phyloP scores from a whole-genome alignment of 495 filamentous ascomycete species.

The Cudoniella acicularis region DNA sequence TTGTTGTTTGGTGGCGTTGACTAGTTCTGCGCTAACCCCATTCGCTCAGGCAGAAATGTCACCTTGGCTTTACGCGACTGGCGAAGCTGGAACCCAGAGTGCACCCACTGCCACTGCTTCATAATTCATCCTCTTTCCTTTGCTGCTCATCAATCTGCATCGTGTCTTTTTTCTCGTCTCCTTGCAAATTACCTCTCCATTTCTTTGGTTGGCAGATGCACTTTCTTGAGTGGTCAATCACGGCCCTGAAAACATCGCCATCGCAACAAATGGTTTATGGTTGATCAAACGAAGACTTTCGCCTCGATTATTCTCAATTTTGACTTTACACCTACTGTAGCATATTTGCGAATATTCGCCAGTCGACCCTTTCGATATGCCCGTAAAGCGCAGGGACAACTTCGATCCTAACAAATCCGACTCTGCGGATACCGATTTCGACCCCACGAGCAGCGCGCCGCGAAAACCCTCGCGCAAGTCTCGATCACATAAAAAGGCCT shows the following conservation, averaged over 20 bases:
- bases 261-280: constrained; percentile 17
- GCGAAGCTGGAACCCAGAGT: neutral
- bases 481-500: constrained; percentile 36
- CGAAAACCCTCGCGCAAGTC: constrained; percentile 36
- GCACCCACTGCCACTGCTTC: neutral
- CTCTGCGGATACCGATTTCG: constrained; percentile 77
- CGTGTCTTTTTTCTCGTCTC: neutral
- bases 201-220: neutral
- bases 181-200: neutral
- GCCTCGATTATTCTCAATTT: neutral
- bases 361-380: constrained; percentile 13
- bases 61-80: neutral
- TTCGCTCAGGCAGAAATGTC: neutral
- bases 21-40: neutral
- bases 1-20: neutral
- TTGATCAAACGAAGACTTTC: constrained; percentile 7
- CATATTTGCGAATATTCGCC: neutral
- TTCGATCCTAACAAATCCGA: constrained; percentile 83
- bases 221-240: neutral
- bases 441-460: constrained; percentile 45
- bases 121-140: neutral
- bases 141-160: neutral
- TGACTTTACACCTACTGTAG: neutral
- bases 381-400: constrained; percentile 65
- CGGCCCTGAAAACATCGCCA: neutral